Base-by-base conservation (phyloP, 805 yeast species). In the Myxozyma melibiosi region DNA sequence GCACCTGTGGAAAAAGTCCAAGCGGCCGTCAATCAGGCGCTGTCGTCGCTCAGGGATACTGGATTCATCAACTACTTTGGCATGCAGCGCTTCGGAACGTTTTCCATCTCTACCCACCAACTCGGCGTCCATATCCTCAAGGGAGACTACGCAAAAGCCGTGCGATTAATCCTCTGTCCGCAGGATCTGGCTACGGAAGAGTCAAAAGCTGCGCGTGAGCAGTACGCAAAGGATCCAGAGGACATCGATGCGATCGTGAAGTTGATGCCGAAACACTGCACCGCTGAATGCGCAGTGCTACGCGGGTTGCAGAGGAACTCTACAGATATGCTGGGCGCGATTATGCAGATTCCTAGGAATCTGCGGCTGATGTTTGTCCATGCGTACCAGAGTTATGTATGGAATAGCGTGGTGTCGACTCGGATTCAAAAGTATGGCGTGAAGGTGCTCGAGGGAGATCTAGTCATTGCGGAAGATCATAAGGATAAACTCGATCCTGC, bases 1-100 rank as follows among this genome's bases (percentile, higher is more conserved):
- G 66, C 78, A 72, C 70, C 49, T 60, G 65, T 49, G 1, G 66
- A 68, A 3, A 62, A 74, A 2, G 68, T 83, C 22, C 81, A 80
- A 39, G 74, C 76, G 13, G 74, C 78, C 2, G 75, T 90, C 16
- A 69, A 71, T 13, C 69, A 74, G 8, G 79, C 90, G 25, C 77
- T 91, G 63, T 68, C 75, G 4, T 79, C 89, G 0, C 74, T 92
- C 51, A 75, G 76, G 49, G 76, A 76, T 1, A 76, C 79, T 28
- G 99, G 99, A 0, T 94, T 89, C 67, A 86, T 94, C 62, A 94
- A 94, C 71, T 94, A 94, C 69, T 94, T 81, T 70, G 99, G 99
- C n/a, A 86, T 94, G 91, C 99, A 94, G 76, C 78, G 99, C 68
- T 94, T 94, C 71, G 99, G 99, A 28, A 91, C 99, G 0, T 92